A percentile compares a stretch with the other conserved stretches of the same genome.
Evolutionary conservation across 192 early-diverging fungal genomes (phyloP).

Genomic region (Coemansia sp.): DNA sequence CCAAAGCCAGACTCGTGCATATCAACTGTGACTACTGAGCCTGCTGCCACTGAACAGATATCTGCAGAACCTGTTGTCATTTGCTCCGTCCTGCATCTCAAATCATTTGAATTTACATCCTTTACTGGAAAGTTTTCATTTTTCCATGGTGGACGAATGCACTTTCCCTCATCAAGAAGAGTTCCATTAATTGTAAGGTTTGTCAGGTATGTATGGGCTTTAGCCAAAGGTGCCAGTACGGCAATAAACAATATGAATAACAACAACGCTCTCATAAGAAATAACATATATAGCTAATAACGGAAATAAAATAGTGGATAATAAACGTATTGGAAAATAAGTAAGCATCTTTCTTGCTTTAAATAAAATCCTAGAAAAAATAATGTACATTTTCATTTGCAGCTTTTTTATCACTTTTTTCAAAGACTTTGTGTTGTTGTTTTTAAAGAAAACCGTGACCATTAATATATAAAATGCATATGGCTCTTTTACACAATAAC

Average conservation of each 20-base stretch:
- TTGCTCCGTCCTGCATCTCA: slow-evolving; percentile 19
- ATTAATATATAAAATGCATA: no score
- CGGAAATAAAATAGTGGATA: not conserved
- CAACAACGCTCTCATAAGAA: not conserved
- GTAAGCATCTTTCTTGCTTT: no score
- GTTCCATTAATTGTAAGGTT: slow-evolving; percentile 21
- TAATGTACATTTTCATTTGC: no score
- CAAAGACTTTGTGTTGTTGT: no score
- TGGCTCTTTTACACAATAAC: no score
- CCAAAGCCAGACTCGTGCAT: slow-evolving; percentile 16
- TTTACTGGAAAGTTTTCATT: slow-evolving; percentile 30
- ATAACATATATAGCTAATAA: slow-evolving; percentile 4
- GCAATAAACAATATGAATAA: not conserved
- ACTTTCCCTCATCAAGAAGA: slow-evolving; percentile 17
- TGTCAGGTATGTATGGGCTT: slow-evolving; percentile 22
- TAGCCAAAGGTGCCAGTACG: not conserved
- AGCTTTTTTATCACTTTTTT: no score
- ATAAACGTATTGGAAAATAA: no score
- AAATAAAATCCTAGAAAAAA: no score
- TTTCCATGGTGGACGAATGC: slow-evolving; percentile 21
- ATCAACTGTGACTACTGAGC: slow-evolving; percentile 18
- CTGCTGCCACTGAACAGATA: slow-evolving; percentile 19
- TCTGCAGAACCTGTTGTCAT: not conserved
- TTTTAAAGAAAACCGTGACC: no score
- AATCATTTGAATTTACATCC: slow-evolving; percentile 11